Evolutionary conservation across 345 rosid genomes (phyloP).

Genomic region (Eucalyptus decipiens): DNA sequence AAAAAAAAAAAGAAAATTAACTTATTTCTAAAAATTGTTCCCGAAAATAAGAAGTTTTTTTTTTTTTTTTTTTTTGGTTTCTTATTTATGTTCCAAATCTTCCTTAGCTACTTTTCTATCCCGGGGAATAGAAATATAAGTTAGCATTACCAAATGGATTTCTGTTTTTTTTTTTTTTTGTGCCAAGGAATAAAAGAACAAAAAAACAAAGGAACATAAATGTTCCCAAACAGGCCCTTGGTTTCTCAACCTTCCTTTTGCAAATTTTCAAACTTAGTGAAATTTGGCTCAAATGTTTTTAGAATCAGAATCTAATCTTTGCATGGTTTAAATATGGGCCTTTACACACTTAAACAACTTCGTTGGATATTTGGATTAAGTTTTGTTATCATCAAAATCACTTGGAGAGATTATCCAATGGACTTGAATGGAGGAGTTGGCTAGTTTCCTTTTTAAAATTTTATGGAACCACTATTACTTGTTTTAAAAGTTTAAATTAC

Average conservation of each 20-base stretch:
- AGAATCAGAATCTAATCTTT: background rate
- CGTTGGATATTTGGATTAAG: background rate
- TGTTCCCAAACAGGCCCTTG: too few species aligned
- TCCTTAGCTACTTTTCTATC: too few species aligned
- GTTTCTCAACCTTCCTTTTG: background rate
- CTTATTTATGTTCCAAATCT: too few species aligned
- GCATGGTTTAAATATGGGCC: background rate
- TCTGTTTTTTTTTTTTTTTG: too few species aligned
- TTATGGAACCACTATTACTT: background rate
- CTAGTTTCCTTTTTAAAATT: background rate
- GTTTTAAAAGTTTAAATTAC: background rate
- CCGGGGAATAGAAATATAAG: too few species aligned
- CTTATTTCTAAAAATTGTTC: too few species aligned
- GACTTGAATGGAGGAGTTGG: background rate
- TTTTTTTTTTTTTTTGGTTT: too few species aligned
- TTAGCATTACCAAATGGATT: too few species aligned
- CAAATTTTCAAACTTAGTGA: background rate
- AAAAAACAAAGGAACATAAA: too few species aligned
- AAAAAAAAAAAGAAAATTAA: too few species aligned
- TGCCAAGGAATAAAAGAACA: too few species aligned
- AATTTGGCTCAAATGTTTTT: background rate
- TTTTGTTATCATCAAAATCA: background rate
- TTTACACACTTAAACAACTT: background rate
- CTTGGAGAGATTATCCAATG: background rate
- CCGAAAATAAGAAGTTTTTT: fast-evolving